Conservation (phyloP, 108 stramenopile species). For the Fragilaria radians region DNA sequence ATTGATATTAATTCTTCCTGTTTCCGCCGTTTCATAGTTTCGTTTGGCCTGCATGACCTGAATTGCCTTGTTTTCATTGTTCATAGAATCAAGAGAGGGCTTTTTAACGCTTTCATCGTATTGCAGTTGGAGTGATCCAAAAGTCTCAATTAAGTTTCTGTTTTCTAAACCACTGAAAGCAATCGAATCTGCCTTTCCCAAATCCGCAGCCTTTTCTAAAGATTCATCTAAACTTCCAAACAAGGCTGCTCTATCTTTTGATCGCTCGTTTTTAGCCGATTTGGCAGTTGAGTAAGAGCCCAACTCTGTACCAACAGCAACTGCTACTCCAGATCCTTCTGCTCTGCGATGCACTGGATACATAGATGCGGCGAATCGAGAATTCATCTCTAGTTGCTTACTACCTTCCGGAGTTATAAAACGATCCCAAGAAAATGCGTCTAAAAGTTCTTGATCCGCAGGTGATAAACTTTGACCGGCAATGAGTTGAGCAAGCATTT, state of each 20-base stretch:
- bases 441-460: constrained; percentile 41
- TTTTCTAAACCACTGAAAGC: constrained; percentile 27
- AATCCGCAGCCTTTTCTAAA: constrained; percentile 58
- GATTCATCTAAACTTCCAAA: constrained; percentile 37
- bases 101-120: too few species aligned
- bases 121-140: too few species aligned
- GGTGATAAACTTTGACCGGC: constrained; percentile 21
- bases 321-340: constrained; percentile 48
- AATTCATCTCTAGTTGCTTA: constrained; percentile 52
- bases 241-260: constrained; percentile 46
- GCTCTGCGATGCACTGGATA: constrained; percentile 65
- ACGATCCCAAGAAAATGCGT: constrained; percentile 79
- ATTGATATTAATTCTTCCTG: too few species aligned
- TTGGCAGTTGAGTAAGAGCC: constrained; percentile 78
- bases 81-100: too few species aligned
- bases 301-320: constrained; percentile 76
- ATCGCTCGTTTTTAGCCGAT: constrained; percentile 60
- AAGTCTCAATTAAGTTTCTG: too few species aligned
- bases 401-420: constrained; percentile 61
- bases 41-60: too few species aligned
- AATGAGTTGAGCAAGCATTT: constrained; percentile 42
- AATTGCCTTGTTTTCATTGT: too few species aligned
- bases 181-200: constrained; percentile 52
- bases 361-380: constrained; percentile 70
- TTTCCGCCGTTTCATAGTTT: too few species aligned